phyloP scores from a whole-genome alignment of 306 rosid genomes.

The Castanospermum australe region DNA sequence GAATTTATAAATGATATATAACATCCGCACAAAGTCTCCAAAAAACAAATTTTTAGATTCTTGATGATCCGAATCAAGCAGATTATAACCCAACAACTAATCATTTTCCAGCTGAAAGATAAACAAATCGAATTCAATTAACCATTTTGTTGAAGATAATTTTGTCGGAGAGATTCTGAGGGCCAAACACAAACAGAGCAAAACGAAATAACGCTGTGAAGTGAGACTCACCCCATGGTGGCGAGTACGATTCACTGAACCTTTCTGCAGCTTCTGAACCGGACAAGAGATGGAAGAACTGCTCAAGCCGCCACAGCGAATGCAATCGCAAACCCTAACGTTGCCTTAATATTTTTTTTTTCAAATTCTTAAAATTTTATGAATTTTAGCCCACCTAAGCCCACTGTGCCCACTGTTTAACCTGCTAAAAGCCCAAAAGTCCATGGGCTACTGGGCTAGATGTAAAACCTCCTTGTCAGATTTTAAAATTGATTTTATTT shows the following conservation, averaged over 20 bases:
- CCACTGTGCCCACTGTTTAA: neutral
- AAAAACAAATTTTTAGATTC: neutral
- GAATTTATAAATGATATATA: neutral
- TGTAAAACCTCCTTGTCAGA: neutral
- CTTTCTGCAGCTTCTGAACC: neutral
- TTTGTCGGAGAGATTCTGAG: neutral
- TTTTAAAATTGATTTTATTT: neutral
- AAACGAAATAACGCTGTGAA: neutral
- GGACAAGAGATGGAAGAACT: neutral
- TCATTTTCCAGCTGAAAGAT: neutral
- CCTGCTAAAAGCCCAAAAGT: neutral
- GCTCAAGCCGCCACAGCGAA: neutral
- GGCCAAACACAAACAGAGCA: neutral
- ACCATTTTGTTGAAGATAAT: neutral
- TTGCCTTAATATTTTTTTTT: neutral
- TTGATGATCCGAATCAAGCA: neutral
- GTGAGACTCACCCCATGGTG: slow-evolving; percentile 55
- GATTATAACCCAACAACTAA: neutral
- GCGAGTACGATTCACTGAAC: neutral
- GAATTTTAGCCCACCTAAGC: neutral
- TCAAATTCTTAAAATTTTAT: neutral
- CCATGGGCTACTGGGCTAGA: neutral
- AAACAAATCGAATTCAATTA: neutral
- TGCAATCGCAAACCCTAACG: slow-evolving; percentile 28
- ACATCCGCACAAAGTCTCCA: neutral